phyloP scores from a whole-genome alignment of 2,329 filamentous ascomycete genomes.

The Pseudocercospora musae region DNA sequence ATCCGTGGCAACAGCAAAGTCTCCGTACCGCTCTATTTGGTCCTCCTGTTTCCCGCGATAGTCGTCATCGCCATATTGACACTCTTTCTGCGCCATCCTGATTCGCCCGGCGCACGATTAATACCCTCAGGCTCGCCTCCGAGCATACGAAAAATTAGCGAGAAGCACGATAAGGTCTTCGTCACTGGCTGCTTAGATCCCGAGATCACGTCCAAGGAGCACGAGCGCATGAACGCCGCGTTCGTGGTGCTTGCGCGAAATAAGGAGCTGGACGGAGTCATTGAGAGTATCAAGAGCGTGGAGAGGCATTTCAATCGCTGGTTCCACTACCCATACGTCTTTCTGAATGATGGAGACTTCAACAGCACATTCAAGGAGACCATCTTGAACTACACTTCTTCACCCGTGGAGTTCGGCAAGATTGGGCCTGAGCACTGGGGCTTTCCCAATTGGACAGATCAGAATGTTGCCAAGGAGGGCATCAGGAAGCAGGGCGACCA shows the following conservation, averaged over 20 bases:
- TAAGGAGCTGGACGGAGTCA: constrained; percentile 91
- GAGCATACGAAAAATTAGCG: constrained; percentile 86
- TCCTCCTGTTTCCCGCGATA: constrained; percentile 87
- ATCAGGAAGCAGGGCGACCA: constrained; percentile 95
- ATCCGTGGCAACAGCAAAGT: constrained; percentile 88
- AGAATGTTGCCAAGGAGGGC: constrained; percentile 89
- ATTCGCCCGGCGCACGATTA: constrained; percentile 74
- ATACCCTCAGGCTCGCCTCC: constrained; percentile 87
- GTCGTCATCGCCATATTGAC: constrained; percentile 88
- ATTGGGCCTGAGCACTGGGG: constrained; percentile 92
- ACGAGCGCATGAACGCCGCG: constrained; percentile 82
- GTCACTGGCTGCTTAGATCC: constrained; percentile 80
- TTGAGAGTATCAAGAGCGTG: constrained; percentile 96
- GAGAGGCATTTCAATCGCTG: constrained; percentile 98
- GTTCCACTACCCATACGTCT: constrained; percentile 98
- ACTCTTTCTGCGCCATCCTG: constrained; percentile 84
- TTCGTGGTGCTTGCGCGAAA: constrained; percentile 95
- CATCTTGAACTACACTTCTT: constrained; percentile 85
- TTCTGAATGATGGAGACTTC: constrained; percentile 96
- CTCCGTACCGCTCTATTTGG: constrained; percentile 87
- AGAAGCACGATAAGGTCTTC: constrained; percentile 96
- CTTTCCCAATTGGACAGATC: constrained; percentile 93
- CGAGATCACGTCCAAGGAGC: constrained; percentile 64
- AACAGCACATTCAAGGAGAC: constrained; percentile 89
- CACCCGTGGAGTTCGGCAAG: constrained; percentile 85